Conservation (phyloP, 495 filamentous ascomycete genomes). For the Pseudevernia furfuracea region DNA sequence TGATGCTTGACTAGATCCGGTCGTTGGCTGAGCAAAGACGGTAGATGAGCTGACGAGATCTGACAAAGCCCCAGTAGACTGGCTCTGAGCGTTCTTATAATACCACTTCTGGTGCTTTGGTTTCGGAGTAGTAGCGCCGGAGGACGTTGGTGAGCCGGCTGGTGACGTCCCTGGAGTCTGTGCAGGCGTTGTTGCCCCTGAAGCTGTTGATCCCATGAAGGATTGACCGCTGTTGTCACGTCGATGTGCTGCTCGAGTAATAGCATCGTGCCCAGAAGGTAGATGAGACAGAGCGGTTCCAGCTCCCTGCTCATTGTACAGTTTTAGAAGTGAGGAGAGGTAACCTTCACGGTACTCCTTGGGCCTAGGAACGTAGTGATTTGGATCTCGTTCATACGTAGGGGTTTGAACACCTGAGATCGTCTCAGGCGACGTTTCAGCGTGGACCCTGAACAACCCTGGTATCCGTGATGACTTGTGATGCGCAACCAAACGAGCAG, state of each 20-base stretch:
- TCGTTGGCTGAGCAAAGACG: conserved; percentile 39
- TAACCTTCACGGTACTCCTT: conserved; percentile 67
- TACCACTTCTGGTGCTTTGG: conserved; percentile 55
- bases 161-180: conserved; percentile 27
- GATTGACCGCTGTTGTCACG: neutral
- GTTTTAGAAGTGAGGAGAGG: conserved; percentile 68
- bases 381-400: conserved; percentile 49
- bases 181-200: conserved; percentile 10
- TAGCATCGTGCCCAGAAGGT: conserved; percentile 17
- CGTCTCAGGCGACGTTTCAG: conserved; percentile 21
- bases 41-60: conserved; percentile 53
- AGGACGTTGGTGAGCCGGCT: conserved; percentile 36
- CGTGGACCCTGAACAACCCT: conserved; percentile 34
- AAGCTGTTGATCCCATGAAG: conserved; percentile 9
- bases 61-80: conserved; percentile 40
- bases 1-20: conserved; percentile 23
- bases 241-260: conserved; percentile 15
- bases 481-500: conserved; percentile 20
- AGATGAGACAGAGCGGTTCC: conserved; percentile 25
- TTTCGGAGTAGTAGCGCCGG: conserved; percentile 42
- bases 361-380: conserved; percentile 62
- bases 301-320: conserved; percentile 47
- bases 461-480: conserved; percentile 32
- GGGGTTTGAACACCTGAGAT: conserved; percentile 48
- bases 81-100: conserved; percentile 49